Percentiles rank a stretch among this genome's conserved stretches.
Evolutionary conservation across 2,329 filamentous ascomycete species (phyloP).

Genomic region (Cladosporium sp.): DNA sequence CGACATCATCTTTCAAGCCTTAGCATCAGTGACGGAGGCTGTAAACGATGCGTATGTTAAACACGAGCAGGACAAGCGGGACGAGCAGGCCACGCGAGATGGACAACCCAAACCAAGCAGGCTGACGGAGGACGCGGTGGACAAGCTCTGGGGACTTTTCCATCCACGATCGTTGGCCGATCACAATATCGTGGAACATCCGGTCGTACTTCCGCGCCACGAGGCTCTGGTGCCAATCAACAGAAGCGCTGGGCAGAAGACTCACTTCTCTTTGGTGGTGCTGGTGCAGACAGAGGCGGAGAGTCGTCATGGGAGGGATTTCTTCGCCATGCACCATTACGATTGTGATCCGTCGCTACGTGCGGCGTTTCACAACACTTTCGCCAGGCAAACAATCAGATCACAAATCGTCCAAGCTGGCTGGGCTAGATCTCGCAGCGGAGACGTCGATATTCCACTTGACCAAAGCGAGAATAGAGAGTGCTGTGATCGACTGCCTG

Average conservation of each 20-base stretch:
- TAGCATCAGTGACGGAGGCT: slow-evolving; percentile 15
- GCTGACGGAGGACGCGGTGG: too few relatives aligned
- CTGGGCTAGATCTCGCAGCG: background rate
- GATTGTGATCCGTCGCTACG: background rate
- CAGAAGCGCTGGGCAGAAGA: background rate
- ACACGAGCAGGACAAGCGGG: background rate
- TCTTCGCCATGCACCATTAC: background rate
- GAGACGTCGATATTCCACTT: background rate
- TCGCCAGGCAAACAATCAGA: background rate
- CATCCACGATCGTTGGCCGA: slow-evolving; percentile 6
- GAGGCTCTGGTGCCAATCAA: slow-evolving; percentile 6
- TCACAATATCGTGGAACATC: background rate
- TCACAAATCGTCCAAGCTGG: background rate
- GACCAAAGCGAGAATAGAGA: background rate
- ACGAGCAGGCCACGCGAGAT: too few relatives aligned
- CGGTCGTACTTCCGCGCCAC: background rate
- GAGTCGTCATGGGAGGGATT: background rate
- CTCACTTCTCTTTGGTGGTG: background rate
- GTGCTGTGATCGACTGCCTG: background rate
- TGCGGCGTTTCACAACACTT: background rate
- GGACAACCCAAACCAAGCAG: too few relatives aligned
- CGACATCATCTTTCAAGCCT: slow-evolving; percentile 1
- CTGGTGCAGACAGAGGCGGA: background rate
- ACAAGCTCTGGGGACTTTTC: slow-evolving; percentile 4
- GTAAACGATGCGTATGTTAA: background rate